phyloP scores from a whole-genome alignment of 2,329 filamentous ascomycete genomes.

The Aspergillus sp. region DNA sequence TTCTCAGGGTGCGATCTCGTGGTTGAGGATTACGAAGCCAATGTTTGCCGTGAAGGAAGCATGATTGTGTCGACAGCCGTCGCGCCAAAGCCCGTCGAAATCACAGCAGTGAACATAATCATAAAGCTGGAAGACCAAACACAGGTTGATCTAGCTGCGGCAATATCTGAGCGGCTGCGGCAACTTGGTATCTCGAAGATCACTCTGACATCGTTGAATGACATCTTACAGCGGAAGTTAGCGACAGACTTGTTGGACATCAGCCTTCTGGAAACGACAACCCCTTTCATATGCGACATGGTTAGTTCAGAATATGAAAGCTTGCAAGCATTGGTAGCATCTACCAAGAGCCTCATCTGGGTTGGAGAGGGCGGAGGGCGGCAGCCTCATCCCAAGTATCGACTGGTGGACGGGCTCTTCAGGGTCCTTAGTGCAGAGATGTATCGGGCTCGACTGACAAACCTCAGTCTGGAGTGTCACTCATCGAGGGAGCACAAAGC shows the following conservation, averaged over 20 bases:
- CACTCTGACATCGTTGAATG: background rate
- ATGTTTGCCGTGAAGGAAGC: constrained; percentile 8
- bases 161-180: background rate
- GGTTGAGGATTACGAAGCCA: constrained; percentile 18
- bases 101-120: background rate
- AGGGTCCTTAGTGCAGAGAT: constrained; percentile 12
- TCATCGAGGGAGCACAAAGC: background rate
- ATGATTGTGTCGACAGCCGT: constrained; percentile 17
- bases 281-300: constrained; percentile 8
- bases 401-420: constrained; percentile 16
- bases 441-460: constrained; percentile 1
- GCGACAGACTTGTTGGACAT: constrained; percentile 1
- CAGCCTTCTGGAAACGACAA: constrained; percentile 7
- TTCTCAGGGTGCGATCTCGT: constrained; percentile 22
- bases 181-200: background rate
- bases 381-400: constrained; percentile 9
- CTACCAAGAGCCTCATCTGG: constrained; percentile 11
- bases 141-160: background rate
- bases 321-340: constrained; percentile 1
- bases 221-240: background rate
- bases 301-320: background rate
- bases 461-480: constrained; percentile 5
- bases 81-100: background rate
- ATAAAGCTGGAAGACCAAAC: background rate
- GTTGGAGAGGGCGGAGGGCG: constrained; percentile 12